Conservation (phyloP, 2,329 filamentous ascomycete species). For the Colletotrichum eremochloae region DNA sequence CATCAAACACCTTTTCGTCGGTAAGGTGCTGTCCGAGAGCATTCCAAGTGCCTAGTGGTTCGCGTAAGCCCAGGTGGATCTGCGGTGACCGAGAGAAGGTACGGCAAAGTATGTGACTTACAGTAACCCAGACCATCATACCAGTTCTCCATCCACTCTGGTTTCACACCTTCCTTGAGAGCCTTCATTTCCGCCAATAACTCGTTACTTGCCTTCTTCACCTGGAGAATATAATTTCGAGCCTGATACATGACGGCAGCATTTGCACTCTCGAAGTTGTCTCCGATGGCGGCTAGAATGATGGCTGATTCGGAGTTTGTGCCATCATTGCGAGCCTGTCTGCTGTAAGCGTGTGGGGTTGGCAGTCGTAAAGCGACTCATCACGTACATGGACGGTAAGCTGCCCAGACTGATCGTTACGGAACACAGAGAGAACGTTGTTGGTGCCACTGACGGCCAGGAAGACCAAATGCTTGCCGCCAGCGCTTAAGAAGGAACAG, state of each 20-base stretch:
- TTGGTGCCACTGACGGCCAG: conserved; percentile 82
- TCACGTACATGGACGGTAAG: conserved; percentile 74
- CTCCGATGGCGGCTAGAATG: conserved; percentile 78
- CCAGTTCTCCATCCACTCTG: conserved; percentile 86
- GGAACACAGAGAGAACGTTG: conserved; percentile 78
- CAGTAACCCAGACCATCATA: conserved; percentile 95
- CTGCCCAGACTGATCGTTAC: conserved; percentile 73
- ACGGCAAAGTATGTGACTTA: conserved; percentile 50
- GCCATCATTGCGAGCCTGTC: conserved; percentile 76
- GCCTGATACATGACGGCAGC: conserved; percentile 90
- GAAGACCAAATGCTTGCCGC: conserved; percentile 82
- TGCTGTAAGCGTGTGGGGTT: conserved; percentile 35
- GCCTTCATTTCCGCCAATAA: conserved; percentile 61
- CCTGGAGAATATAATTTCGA: conserved; percentile 70
- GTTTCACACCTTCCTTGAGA: conserved; percentile 63
- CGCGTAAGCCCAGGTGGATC: conserved; percentile 24
- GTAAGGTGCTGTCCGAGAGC: conserved; percentile 86
- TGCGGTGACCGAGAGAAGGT: not conserved
- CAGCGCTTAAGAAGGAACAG: conserved; percentile 79
- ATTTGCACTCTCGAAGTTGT: conserved; percentile 80
- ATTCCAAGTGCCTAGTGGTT: conserved; percentile 83
- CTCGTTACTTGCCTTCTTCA: conserved; percentile 59
- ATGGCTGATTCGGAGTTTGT: conserved; percentile 65
- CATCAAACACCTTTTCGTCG: conserved; percentile 81
- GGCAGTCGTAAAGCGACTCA: no score